Base-by-base conservation (phyloP, 129 eudicot genomes). In the Heracleum sosnowskyi region DNA sequence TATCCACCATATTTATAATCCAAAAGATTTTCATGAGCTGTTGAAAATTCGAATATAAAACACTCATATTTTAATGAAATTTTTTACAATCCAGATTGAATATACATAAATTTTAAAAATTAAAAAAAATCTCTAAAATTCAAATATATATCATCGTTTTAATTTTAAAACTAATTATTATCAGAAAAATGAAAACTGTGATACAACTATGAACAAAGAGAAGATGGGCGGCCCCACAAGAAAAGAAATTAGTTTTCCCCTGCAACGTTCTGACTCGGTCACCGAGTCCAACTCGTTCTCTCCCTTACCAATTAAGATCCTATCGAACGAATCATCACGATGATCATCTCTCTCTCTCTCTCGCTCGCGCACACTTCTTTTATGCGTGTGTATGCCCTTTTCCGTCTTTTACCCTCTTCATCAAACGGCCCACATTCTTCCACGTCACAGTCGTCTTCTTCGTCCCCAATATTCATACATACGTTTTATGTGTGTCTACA, bases 391-490 rank as follows among this genome's bases (percentile, higher is more conserved):
- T n/a, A 64, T 74, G 72, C 76, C 86, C 87, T 68, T 82, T 86
- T 84, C 69, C 69, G 79, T 75, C 86, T 79, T 80, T 82, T 82
- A 4, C 64, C 75, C 77, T 17, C 29, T 37, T 20, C 78, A 87
- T 87, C 93, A 34, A 57, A 87, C 91, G 87, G 78, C 84, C 35
- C 78, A 45, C 66, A 79, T 76, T 76, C 76, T 63, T 79, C 93
- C 90, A 84, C 90, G 83, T 84, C 82, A 68, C 63, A 80, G 55
- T 87, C 93, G 79, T 39, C 91, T 64, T 81, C 87, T 75, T 81
- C 87, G 72, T 73, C 44, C 74, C 11, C 74, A 22, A 63, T 28
- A 63, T 37, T 10, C 7, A 22, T 11, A 2, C 31, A 70, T 39
- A 18, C 15, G 16, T 20, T 18, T 33, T 34, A 7, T 69, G 13